Evolutionary conservation across 2,329 filamentous ascomycete species (phyloP).

Genomic region (Reticulascus tulasneorum): DNA sequence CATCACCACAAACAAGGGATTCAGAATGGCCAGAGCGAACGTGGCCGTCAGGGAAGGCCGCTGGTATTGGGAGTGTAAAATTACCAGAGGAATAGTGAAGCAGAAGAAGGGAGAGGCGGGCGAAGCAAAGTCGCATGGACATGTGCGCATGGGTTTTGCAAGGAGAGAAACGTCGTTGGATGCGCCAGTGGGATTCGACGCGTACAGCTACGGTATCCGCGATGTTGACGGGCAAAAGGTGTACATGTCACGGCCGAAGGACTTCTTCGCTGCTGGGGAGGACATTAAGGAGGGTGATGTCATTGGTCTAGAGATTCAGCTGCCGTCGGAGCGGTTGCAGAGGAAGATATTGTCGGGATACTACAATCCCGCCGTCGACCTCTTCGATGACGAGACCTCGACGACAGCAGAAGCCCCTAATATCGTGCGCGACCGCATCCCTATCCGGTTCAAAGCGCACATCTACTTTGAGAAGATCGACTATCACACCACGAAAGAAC

Average conservation of each 20-base stretch:
- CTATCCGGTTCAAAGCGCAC: slow-evolving; percentile 89
- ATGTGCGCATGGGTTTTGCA: slow-evolving; percentile 83
- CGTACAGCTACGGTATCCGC: slow-evolving; percentile 89
- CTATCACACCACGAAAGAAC: slow-evolving; percentile 80
- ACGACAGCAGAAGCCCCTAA: slow-evolving; percentile 62
- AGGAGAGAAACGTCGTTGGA: slow-evolving; percentile 77
- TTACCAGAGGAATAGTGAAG: slow-evolving; percentile 69
- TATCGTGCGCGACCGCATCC: slow-evolving; percentile 90
- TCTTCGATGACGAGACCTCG: slow-evolving; percentile 52
- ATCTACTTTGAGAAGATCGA: slow-evolving; percentile 93
- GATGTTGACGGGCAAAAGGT: slow-evolving; percentile 89
- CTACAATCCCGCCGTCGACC: slow-evolving; percentile 82
- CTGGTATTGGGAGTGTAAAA: slow-evolving; percentile 91
- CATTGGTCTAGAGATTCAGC: slow-evolving; percentile 85
- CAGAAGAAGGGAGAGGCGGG: slow-evolving; percentile 34
- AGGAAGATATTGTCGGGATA: slow-evolving; percentile 82
- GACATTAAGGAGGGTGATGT: slow-evolving; percentile 87
- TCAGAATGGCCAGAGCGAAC: slow-evolving; percentile 86
- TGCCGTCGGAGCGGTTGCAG: slow-evolving; percentile 81
- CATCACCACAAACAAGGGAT: slow-evolving; percentile 88
- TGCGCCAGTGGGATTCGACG: slow-evolving; percentile 80
- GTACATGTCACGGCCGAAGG: slow-evolving; percentile 88
- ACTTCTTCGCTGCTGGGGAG: slow-evolving; percentile 76
- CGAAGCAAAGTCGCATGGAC: slow-evolving; percentile 49
- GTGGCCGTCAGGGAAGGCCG: slow-evolving; percentile 84